A percentile compares a stretch with the other conserved stretches of the same genome.
phyloP scores from a whole-genome alignment of 805 yeast species.

The Metschnikowia continentalis region DNA sequence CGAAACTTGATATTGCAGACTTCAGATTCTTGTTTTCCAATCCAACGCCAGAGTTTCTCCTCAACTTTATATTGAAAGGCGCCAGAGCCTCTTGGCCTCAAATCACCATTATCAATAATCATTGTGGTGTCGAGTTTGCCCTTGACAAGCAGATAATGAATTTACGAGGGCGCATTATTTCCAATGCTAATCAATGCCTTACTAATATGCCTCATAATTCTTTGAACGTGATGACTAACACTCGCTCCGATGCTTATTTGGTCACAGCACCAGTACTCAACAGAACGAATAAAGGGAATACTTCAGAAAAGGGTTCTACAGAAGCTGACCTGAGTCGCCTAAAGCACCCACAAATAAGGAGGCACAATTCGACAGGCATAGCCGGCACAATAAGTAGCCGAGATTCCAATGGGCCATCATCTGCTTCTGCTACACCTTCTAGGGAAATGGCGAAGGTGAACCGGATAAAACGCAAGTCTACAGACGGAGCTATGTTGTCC shows the following conservation, averaged over 20 bases:
- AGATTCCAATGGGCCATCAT: neutral
- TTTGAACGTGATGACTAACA: neutral
- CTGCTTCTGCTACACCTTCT: constrained; percentile 1
- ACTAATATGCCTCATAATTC: constrained; percentile 4
- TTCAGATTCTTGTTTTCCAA: constrained; percentile 64
- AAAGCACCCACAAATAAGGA: constrained; percentile 19
- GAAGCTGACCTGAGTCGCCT: neutral
- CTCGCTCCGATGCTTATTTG: constrained; percentile 10
- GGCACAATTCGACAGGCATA: constrained; percentile 21
- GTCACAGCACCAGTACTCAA: constrained; percentile 14
- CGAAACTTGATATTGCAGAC: constrained; percentile 61
- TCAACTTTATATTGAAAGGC: constrained; percentile 72
- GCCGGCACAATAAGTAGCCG: neutral
- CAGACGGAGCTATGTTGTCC: neutral
- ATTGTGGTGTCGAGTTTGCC: constrained; percentile 85
- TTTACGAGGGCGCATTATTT: constrained; percentile 57
- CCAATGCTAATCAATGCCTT: constrained; percentile 21
- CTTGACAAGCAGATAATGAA: constrained; percentile 74
- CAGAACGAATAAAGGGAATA: neutral
- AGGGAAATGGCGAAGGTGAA: neutral
- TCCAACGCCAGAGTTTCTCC: constrained; percentile 74
- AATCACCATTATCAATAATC: constrained; percentile 77
- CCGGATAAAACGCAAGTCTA: neutral
- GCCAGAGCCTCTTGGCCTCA: constrained; percentile 95
- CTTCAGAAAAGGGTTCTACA: neutral